phyloP scores from a whole-genome alignment of 2,329 filamentous ascomycete species.

The Monosporascus ibericus region DNA sequence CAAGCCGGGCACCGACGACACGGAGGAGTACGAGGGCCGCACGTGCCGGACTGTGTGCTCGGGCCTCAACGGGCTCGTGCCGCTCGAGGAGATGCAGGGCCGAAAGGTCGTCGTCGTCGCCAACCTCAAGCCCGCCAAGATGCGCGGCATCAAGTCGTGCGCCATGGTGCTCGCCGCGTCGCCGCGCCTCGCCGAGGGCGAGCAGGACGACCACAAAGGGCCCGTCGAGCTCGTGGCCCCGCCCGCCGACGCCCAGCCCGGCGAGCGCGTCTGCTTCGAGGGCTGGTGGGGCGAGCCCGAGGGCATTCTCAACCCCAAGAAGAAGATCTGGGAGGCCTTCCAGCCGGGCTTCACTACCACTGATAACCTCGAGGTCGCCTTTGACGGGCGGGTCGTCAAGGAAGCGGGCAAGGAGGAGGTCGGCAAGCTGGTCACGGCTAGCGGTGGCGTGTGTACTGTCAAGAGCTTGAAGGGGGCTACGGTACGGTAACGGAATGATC shows the following conservation, averaged over 20 bases:
- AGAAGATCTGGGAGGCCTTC: slow-evolving; percentile 97
- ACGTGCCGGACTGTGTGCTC: slow-evolving; percentile 94
- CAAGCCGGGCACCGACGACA: slow-evolving; percentile 77
- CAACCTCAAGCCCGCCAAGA: slow-evolving; percentile 98
- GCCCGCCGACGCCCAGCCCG: slow-evolving; percentile 70
- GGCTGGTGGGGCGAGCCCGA: slow-evolving; percentile 93
- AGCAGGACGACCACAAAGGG: slow-evolving; percentile 76
- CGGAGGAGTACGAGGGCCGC: slow-evolving; percentile 84
- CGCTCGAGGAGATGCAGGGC: slow-evolving; percentile 92
- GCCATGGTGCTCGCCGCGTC: slow-evolving; percentile 93
- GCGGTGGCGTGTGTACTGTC: slow-evolving; percentile 76
- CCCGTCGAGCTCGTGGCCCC: slow-evolving; percentile 89
- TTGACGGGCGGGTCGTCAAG: slow-evolving; percentile 73
- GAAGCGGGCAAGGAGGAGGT: slow-evolving; percentile 65
- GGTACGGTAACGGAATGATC: slow-evolving; percentile 57
- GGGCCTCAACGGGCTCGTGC: slow-evolving; percentile 86
- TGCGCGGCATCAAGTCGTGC: slow-evolving; percentile 75
- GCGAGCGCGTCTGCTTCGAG: slow-evolving; percentile 87
- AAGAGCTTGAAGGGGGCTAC: slow-evolving; percentile 72
- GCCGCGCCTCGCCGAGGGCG: slow-evolving; percentile 74
- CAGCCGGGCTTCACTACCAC: slow-evolving; percentile 95
- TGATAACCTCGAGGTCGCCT: slow-evolving; percentile 72
- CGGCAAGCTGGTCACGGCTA: slow-evolving; percentile 67
- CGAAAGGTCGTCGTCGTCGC: slow-evolving; percentile 93
- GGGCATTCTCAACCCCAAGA: slow-evolving; percentile 94